Conservation (phyloP, 1,139 yeast genomes). For the Nakaseomyces glabratus region DNA sequence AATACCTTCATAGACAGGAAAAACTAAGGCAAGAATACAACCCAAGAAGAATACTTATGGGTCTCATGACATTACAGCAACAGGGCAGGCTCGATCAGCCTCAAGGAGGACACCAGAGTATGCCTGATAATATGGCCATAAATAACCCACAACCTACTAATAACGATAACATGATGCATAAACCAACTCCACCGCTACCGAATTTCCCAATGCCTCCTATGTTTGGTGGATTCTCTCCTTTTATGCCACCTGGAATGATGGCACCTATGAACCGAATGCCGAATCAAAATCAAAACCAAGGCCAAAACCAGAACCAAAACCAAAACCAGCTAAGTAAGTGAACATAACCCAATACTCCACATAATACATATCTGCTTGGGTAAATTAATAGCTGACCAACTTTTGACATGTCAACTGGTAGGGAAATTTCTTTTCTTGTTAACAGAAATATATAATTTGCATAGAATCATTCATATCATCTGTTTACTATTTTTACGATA, state of each 20-base stretch:
- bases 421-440: no score
- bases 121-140: slow-evolving; percentile 9
- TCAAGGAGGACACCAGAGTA: neutral
- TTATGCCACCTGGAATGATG: slow-evolving; percentile 32
- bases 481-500: no score
- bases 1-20: slow-evolving; percentile 84
- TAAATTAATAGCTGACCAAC: no score
- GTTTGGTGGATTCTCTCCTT: slow-evolving; percentile 34
- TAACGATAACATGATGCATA: slow-evolving; percentile 5
- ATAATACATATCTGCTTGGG: no score
- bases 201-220: slow-evolving; percentile 32
- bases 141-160: no score
- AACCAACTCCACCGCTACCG: slow-evolving; percentile 8
- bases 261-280: slow-evolving; percentile 22
- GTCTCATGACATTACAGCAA: slow-evolving; percentile 33
- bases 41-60: slow-evolving; percentile 41
- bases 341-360: no score
- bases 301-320: slow-evolving; percentile 7
- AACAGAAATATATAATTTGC: no score
- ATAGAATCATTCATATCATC: no score
- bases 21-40: slow-evolving; percentile 70
- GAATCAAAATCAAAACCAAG: slow-evolving; percentile 12
- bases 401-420: no score
- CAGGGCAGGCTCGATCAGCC: slow-evolving; percentile 29
- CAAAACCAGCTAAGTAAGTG: no score